Base-by-base conservation (phyloP, 225 moss, liverwort and hornwort species). In the Anthoceros angustus region DNA sequence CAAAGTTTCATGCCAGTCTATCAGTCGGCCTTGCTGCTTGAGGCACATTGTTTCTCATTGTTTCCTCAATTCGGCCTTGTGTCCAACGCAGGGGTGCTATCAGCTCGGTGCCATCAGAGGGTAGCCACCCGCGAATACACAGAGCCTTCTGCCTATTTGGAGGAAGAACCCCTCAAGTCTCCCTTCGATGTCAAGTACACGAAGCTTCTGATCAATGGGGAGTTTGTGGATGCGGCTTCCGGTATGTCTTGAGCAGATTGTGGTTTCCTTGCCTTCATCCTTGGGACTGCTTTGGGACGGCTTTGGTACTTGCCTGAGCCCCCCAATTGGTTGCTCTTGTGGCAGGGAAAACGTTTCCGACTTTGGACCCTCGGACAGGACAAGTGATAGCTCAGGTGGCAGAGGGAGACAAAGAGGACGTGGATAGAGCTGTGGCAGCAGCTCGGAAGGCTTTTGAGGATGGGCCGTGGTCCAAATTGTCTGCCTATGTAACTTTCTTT, bases 381-480 rank as follows among this genome's bases (percentile, higher is more conserved):
- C 82, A 82, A 10, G 81, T 87, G 70, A 84, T 94, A 32, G 81
- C 81, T 21, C 75, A 90, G 5, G 83, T 94, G 10, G 86, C 87
- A 5, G 93, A 94, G 64, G 93, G 93, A 8, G 87, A 90, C 23
- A 75, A 12, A 18, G 87, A 84, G 73, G 93, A 94, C 9, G 74
- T 94, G 0, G 74, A 90, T 64, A 79, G 86, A n/a, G 93, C 93
- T 0, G 90, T 94, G 64, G 64, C 64, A 6, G 93, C 90, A 39
- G 93, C 93, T 0, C 73, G 93, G 48, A 84, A 77, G 64, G 93
- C 93, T 8, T 90, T 94, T 40, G 90, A 94, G 14, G 79, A 81
- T 62, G 93, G 93, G 5, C 90, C 84, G 4, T 94, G 93, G 93
- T 90, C 93, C 4, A 84, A 76, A 66, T 67, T 87, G 81, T 78